Percentiles rank a stretch among this genome's conserved stretches.
phyloP scores from a whole-genome alignment of 1,284 basidiomycete species.

The Marasmius oreades region DNA sequence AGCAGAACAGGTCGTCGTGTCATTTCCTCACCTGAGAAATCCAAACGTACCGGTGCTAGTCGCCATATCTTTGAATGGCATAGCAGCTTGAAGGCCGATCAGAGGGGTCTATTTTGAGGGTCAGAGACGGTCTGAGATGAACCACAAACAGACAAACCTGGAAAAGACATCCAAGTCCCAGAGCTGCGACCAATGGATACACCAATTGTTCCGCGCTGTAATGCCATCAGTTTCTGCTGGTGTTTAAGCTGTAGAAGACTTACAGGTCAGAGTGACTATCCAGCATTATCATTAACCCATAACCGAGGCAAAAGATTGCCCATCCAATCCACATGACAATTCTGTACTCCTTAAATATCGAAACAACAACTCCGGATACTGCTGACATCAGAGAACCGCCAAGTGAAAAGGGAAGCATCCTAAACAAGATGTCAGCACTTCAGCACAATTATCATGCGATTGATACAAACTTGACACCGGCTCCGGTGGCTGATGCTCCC shows the following conservation, averaged over 20 bases:
- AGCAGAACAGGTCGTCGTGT: neutral
- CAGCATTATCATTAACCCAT: constrained; percentile 62
- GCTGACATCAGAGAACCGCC: constrained; percentile 56
- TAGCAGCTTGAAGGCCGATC: constrained; percentile 73
- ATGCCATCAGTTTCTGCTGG: neutral
- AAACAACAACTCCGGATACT: constrained; percentile 56
- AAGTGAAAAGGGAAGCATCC: constrained; percentile 76
- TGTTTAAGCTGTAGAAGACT: constrained; percentile 15
- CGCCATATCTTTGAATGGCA: constrained; percentile 81
- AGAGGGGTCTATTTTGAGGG: constrained; percentile 48
- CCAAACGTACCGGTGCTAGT: constrained; percentile 69
- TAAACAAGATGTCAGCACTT: constrained; percentile 20
- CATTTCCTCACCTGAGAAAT: constrained; percentile 55
- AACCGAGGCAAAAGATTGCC: constrained; percentile 54
- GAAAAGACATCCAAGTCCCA: constrained; percentile 64
- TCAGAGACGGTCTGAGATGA: neutral
- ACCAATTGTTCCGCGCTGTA: constrained; percentile 55
- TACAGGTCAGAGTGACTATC: constrained; percentile 43
- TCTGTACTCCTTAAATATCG: constrained; percentile 61
- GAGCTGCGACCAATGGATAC: constrained; percentile 55
- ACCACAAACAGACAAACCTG: constrained; percentile 37
- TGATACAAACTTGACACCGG: constrained; percentile 60
- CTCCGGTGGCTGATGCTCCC: constrained; percentile 70
- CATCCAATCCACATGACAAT: constrained; percentile 59
- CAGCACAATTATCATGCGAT: neutral